Evolutionary conservation across 805 yeast species (phyloP).

Genomic region (Saccharomycopsis selenospora): DNA sequence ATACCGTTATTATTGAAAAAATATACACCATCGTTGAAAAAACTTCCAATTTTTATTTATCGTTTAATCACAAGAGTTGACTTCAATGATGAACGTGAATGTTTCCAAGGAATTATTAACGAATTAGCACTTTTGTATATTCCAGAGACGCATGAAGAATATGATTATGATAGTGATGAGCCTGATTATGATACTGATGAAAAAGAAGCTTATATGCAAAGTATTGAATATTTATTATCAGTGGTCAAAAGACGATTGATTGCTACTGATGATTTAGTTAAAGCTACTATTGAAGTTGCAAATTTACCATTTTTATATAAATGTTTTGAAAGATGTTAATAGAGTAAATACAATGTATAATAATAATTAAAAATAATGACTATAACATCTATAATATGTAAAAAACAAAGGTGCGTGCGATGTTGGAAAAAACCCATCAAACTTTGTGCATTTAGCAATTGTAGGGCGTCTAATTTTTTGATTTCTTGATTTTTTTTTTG

Average conservation of each 20-base stretch:
- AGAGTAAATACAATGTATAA: too few species aligned
- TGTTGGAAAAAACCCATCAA: too few species aligned
- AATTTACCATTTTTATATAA: constrained; percentile 83
- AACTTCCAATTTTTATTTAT: constrained; percentile 61
- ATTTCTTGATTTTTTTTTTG: too few species aligned
- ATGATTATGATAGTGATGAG: constrained; percentile 22
- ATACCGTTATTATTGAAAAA: constrained; percentile 66
- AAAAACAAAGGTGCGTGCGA: too few species aligned
- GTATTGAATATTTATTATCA: constrained; percentile 61
- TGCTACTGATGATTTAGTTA: constrained; percentile 47
- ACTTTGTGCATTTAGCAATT: too few species aligned
- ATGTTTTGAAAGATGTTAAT: constrained; percentile 85
- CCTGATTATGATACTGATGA: constrained; percentile 23
- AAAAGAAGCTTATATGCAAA: constrained; percentile 27
- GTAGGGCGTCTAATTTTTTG: too few species aligned
- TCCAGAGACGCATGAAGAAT: constrained; percentile 44
- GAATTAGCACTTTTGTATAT: constrained; percentile 69
- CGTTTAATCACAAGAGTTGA: constrained; percentile 52
- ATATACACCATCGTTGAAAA: constrained; percentile 53
- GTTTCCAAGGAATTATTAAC: constrained; percentile 56
- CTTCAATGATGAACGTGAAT: constrained; percentile 61
- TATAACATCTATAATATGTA: too few species aligned
- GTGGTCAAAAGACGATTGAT: constrained; percentile 52
- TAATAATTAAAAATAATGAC: too few species aligned
- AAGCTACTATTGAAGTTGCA: constrained; percentile 75